phyloP scores from a whole-genome alignment of 345 rosid species.

The Bretschneidera sinensis region DNA sequence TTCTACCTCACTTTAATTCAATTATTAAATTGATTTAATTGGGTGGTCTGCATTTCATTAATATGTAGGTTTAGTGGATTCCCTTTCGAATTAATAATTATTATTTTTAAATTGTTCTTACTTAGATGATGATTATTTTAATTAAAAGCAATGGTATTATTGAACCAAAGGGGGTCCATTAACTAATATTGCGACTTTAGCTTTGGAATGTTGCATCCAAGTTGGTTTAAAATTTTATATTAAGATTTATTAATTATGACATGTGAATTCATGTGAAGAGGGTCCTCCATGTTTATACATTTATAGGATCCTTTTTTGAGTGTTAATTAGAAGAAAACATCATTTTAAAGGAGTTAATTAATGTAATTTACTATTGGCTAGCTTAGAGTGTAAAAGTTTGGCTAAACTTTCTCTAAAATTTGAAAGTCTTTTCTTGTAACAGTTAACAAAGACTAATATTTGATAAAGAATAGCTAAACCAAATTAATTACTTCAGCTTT shows the following conservation, averaged over 20 bases:
- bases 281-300: slow-evolving; percentile 16
- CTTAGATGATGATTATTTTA: slow-evolving; percentile 3
- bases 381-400: too few species aligned
- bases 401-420: too few species aligned
- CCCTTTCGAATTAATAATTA: slow-evolving; percentile 29
- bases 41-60: slow-evolving; percentile 46
- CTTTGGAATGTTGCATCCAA: slow-evolving; percentile 18
- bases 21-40: slow-evolving; percentile 18
- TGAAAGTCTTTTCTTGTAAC: too few species aligned
- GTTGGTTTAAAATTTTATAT: too few species aligned
- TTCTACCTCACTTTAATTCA: not conserved
- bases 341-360: not conserved
- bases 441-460: too few species aligned
- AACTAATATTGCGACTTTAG: slow-evolving; percentile 22
- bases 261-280: slow-evolving; percentile 30
- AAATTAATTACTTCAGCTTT: slow-evolving; percentile 9
- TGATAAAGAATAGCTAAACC: slow-evolving; percentile 13
- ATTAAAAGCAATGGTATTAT: slow-evolving; percentile 20
- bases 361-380: not conserved
- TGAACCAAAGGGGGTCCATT: slow-evolving; percentile 28
- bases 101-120: slow-evolving; percentile 6
- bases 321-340: not conserved
- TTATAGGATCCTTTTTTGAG: slow-evolving; percentile 2
- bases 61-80: slow-evolving; percentile 34
- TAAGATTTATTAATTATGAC: too few species aligned